Base-by-base conservation (phyloP, 1,139 yeast genomes). In the Taphrina communis region DNA sequence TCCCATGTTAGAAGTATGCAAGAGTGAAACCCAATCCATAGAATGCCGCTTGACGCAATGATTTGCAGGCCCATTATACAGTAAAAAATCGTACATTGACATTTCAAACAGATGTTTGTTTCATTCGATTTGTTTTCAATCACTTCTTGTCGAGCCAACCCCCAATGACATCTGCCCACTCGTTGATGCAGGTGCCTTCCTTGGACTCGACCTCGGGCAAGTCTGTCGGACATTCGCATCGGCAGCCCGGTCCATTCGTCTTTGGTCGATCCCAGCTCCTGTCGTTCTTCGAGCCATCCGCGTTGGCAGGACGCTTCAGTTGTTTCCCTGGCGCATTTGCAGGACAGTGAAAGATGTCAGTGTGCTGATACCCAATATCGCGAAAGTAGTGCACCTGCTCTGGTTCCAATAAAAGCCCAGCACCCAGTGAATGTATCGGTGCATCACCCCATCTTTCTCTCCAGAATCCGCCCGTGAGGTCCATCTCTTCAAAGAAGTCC, bases 401-500 rank as follows among this genome's bases (percentile, higher is more conserved):
- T 1, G 87, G 76, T 68, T 88, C 83, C 59, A 91, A 79, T 75
- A 88, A 81, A 83, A 92, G 82, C 0, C 91, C 95, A 6, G 89
- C 84, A 0, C 94, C 97, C 31, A 92, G 79, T 1, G 96, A 88
- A 77, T 91, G 97, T 1, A 92, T 86, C 0, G 97, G 96, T 0
- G 97, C 97, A 81, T 92, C 97, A 0, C 97, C 97, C 97, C 97
- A 92, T 75, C 97, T 80, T 76, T 92, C 97, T 67, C 83, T 83
- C 82, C 86, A 90, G 75, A 92, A 92, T 0, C 97, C 97, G 9
- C 93, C 91, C 12, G 87, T 82, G 12, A 77, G 69, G 70, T 92
- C 97, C 68, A 92, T 78, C 72, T 82, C 85, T 48, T 86, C 78
- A 76, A 89, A 90, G 75, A 88, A 91, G 31, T 82, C 81, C 70